Evolutionary conservation across 192 early-diverging fungal genomes (phyloP), one percentile per base, ranked within the genome.

Genomic region (Pilaira anomala): DNA sequence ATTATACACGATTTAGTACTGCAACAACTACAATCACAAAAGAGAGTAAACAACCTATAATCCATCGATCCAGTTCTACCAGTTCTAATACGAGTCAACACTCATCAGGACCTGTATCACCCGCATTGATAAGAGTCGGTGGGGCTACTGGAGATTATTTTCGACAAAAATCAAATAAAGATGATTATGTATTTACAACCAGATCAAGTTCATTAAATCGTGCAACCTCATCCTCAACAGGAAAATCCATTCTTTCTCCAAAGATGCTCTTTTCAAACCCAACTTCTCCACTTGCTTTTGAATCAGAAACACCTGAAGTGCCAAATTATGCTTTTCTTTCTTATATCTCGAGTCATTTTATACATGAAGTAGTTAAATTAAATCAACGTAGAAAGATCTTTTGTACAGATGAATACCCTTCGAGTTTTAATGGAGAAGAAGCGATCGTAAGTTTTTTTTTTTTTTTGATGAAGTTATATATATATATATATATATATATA

Each of bases 371-470:
- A 1, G 22, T 40, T 9, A 25, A 7, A 6, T 9, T 69, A n/a
- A 63, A 61, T 19, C 33, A 56, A 11, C 48, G 60, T 22, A 58
- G 71, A 25, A 62, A 58, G 11, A 63, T 73, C 12, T 67, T 67
- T 21, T 60, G 48, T 28, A 56, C 71, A 1, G 50, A 39, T 26
- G 65, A 73, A 40, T 63, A 73, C 28, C 56, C 71, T 14, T 45
- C 29, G 6, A 73, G 71, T 45, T 73, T 73, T 41, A 73, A 54
- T 44, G 65, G 71, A 12, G 51, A 66, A 36, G 71, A 73, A 26
- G 71, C 71, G 7, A 46, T 67, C n/a, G 56, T 58, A 58, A 58
- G 33, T 33, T 7, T 33, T n/a, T n/a, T n/a, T n/a, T n/a, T n/a
- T n/a, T n/a, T n/a, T n/a, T n/a, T n/a, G n/a, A n/a, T n/a, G n/a